Evolutionary conservation across 2,329 filamentous ascomycete genomes (phyloP).

Genomic region (Penicillium sp.): DNA sequence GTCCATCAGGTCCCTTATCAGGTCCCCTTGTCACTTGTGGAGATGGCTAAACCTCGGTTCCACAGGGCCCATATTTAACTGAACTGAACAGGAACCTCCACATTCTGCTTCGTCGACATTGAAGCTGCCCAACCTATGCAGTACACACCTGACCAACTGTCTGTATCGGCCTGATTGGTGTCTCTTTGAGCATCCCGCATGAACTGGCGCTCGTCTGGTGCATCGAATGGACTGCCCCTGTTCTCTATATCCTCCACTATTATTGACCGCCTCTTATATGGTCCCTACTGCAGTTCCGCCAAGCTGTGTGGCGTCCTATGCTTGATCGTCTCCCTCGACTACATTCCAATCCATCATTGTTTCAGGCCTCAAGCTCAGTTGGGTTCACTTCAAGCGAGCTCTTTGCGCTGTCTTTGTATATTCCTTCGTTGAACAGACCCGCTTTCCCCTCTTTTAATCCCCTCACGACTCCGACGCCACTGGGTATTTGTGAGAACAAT

Average conservation of each 20-base stretch:
- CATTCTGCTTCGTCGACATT: neutral
- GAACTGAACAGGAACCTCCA: neutral
- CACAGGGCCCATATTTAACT: neutral
- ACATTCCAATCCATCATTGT: no score
- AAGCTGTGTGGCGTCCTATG: neutral
- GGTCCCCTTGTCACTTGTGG: neutral
- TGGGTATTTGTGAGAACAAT: conserved; percentile 2
- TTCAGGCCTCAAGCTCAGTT: neutral
- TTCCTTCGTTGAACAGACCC: neutral
- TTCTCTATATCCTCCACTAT: neutral
- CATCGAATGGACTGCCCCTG: neutral
- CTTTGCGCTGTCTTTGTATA: neutral
- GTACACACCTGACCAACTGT: conserved; percentile 2
- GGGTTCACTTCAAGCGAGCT: neutral
- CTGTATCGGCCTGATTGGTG: neutral
- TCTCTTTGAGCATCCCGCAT: conserved; percentile 3
- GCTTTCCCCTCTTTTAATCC: conserved; percentile 3
- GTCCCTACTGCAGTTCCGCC: conserved; percentile 8
- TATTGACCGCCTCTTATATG: conserved; percentile 12
- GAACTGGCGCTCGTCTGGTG: neutral
- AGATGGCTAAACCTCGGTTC: conserved; percentile 2
- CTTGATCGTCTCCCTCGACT: neutral
- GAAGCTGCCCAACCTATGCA: conserved; percentile 11
- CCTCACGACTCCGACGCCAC: neutral
- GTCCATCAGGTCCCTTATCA: neutral